Conservation (phyloP, 345 rosid genomes). For the Camelina sativa region DNA sequence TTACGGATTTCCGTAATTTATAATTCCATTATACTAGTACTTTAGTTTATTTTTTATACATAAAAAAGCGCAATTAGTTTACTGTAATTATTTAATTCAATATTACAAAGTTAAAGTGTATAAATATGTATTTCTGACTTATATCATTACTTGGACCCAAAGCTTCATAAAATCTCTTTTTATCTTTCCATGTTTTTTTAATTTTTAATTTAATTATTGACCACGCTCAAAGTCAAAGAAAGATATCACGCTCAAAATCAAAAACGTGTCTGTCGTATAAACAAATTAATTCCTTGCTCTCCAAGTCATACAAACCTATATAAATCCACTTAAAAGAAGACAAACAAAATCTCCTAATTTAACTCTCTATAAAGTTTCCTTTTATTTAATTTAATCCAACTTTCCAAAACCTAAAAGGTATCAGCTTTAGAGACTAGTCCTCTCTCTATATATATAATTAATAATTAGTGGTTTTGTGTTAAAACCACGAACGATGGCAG, state of each 20-base stretch:
- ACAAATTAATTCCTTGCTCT: not conserved
- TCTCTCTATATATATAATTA: conserved; percentile 3
- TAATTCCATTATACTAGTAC: too few species aligned
- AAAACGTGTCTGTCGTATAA: not conserved
- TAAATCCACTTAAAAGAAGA: not conserved
- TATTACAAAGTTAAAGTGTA: not conserved
- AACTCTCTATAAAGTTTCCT: not conserved
- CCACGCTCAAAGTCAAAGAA: not conserved
- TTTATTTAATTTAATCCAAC: not conserved
- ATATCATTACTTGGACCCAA: not conserved
- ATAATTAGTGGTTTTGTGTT: not conserved
- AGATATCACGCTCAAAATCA: not conserved
- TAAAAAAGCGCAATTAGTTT: too few species aligned
- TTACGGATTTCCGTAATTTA: too few species aligned
- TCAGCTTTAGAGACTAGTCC: not conserved
- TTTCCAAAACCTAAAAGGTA: conserved; percentile 11
- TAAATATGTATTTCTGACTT: not conserved
- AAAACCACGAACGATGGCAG: conserved; percentile 19
- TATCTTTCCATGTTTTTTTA: not conserved
- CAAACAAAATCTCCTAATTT: not conserved
- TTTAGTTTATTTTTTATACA: too few species aligned
- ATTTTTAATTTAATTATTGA: not conserved
- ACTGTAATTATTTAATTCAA: too few species aligned
- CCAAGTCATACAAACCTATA: not conserved
- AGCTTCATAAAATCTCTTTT: not conserved